These are phyloP conservation scores for Pneumocystis murina DNA, from an alignment of 1,139 yeast species.

Conservation along the genomic window DNA sequence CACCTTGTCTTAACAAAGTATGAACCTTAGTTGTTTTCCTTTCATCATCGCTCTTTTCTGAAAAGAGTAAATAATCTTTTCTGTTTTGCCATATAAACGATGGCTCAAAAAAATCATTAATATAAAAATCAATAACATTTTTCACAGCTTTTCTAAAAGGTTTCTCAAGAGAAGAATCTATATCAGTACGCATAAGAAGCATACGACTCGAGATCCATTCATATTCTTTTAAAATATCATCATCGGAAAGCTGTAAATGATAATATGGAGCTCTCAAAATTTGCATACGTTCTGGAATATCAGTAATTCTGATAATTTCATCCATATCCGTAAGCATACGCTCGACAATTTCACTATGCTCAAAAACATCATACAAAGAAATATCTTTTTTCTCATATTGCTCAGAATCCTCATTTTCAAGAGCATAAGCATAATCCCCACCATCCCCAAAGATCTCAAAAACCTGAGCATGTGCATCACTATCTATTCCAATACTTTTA, in stretches of 20 bases:
- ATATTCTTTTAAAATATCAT: conserved; percentile 58
- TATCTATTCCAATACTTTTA: conserved; percentile 64
- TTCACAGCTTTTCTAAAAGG: conserved; percentile 62
- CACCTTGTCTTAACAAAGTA: conserved; percentile 35
- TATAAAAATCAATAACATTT: conserved; percentile 61
- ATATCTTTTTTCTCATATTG: conserved; percentile 32
- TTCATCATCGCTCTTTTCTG: conserved; percentile 39
- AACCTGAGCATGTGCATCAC: conserved; percentile 83
- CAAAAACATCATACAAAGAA: conserved; percentile 75
- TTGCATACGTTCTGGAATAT: conserved; percentile 87
- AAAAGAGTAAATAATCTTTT: conserved; percentile 60
- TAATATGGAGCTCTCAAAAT: conserved; percentile 46
- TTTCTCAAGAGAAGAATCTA: conserved; percentile 32
- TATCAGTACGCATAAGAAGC: conserved; percentile 4
- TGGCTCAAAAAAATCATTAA: conserved; percentile 71
- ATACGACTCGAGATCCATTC: conserved; percentile 50
- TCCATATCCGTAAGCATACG: conserved; percentile 87
- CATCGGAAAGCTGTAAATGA: conserved; percentile 46
- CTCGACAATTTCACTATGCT: conserved; percentile 80
- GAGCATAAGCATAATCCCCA: conserved; percentile 94
- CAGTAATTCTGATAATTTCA: conserved; percentile 70
- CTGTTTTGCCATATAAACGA: conserved; percentile 96
- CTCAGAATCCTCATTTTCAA: conserved; percentile 38
- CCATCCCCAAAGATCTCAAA: conserved; percentile 96
- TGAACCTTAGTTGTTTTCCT: conserved; percentile 31